phyloP scores from a whole-genome alignment of 2,329 filamentous ascomycete genomes.

The Dryadomyces sulphureus region DNA sequence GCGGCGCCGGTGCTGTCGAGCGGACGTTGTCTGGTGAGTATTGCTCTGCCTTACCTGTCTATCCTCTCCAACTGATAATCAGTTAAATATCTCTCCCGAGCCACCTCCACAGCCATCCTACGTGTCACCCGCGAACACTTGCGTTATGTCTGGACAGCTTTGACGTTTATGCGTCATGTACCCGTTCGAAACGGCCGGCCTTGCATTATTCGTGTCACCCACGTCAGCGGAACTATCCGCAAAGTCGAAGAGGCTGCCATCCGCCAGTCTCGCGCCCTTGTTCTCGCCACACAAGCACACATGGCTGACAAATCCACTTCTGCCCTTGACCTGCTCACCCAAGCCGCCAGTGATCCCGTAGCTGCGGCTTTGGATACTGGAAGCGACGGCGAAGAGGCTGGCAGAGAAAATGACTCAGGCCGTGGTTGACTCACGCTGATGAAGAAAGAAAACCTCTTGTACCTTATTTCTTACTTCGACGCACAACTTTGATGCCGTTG shows the following conservation, averaged over 20 bases:
- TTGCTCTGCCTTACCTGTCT: not conserved
- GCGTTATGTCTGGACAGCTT: constrained; percentile 75
- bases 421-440: not conserved
- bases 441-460: not conserved
- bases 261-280: constrained; percentile 55
- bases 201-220: constrained; percentile 72
- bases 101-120: constrained; percentile 91
- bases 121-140: constrained; percentile 71
- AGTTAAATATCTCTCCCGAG: constrained; percentile 87
- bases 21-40: constrained; percentile 53
- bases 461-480: constrained; percentile 38
- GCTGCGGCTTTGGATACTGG: constrained; percentile 30
- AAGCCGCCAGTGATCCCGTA: constrained; percentile 19
- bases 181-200: constrained; percentile 43
- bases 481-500: constrained; percentile 57
- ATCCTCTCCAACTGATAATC: too few species aligned
- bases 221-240: constrained; percentile 83
- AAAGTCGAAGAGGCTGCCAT: constrained; percentile 88
- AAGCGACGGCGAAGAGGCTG: constrained; percentile 28
- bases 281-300: constrained; percentile 48
- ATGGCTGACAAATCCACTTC: constrained; percentile 22
- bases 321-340: constrained; percentile 17
- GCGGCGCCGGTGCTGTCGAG: constrained; percentile 62
- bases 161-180: constrained; percentile 64
- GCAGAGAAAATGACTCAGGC: not conserved